Percentiles rank a stretch among this genome's conserved stretches.
Conservation (phyloP, 192 early-diverging fungal species). For the Linnemannia elongata region DNA sequence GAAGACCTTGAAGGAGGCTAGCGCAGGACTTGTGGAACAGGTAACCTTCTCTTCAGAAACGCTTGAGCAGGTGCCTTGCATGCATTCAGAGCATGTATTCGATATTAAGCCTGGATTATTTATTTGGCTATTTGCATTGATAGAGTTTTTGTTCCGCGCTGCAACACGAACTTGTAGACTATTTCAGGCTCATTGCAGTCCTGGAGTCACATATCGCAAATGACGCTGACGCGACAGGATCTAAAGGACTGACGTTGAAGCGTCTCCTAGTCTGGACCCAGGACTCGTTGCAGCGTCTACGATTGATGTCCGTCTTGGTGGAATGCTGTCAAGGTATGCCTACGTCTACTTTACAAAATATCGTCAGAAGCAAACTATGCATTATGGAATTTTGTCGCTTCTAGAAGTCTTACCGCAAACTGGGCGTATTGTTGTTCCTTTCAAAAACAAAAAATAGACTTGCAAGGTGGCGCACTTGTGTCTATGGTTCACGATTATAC, state of each 20-base stretch:
- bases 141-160: conserved; percentile 85
- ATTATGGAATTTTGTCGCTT: neutral
- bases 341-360: neutral
- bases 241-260: conserved; percentile 81
- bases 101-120: neutral
- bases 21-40: conserved; percentile 38
- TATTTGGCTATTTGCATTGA: conserved; percentile 51
- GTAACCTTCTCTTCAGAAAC: neutral
- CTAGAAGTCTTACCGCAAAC: neutral
- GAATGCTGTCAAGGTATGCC: conserved; percentile 68
- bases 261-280: conserved; percentile 89
- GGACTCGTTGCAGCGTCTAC: conserved; percentile 81
- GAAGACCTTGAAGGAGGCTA: conserved; percentile 56
- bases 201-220: conserved; percentile 83
- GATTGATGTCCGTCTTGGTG: conserved; percentile 80
- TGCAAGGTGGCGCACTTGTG: conserved; percentile 79
- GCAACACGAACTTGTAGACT: conserved; percentile 83
- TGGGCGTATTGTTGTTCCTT: neutral
- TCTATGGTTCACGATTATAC: conserved; percentile 85
- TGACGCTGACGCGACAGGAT: conserved; percentile 56
- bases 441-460: conserved; percentile 43
- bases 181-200: conserved; percentile 88
- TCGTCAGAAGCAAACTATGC: neutral
- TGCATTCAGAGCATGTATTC: neutral
- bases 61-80: neutral